Evolutionary conservation across 1,284 basidiomycete genomes (phyloP), one percentile per base, ranked within the genome.

Genomic region (Papiliotrema laurentii): DNA sequence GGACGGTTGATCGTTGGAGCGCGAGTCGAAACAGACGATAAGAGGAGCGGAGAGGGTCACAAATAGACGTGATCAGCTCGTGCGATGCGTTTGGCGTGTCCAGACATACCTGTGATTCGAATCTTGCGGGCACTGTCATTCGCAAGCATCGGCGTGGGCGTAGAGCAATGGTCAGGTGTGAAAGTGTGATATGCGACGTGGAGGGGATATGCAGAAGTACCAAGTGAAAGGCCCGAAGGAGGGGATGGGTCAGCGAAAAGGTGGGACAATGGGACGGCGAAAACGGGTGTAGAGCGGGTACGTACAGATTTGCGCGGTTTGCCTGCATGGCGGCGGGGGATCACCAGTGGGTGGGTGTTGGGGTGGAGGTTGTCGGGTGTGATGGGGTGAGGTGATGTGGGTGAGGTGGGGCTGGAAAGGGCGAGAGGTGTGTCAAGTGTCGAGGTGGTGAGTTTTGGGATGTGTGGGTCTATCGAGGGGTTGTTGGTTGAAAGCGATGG

Each of bases 51-150:
- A n/a, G n/a, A n/a, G n/a, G n/a, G n/a, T n/a, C n/a, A n/a, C n/a
- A n/a, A n/a, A n/a, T n/a, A n/a, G n/a, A n/a, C n/a, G n/a, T n/a
- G n/a, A n/a, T n/a, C n/a, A n/a, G n/a, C n/a, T n/a, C n/a, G n/a
- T n/a, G n/a, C n/a, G n/a, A n/a, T n/a, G n/a, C n/a, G n/a, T n/a
- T n/a, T n/a, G n/a, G n/a, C n/a, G n/a, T n/a, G n/a, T n/a, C n/a
- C n/a, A n/a, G n/a, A n/a, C n/a, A n/a, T n/a, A n/a, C n/a, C n/a
- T n/a, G n/a, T n/a, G n/a, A n/a, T n/a, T n/a, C n/a, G n/a, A 34
- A 66, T 59, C 50, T 58, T 59, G 34, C 56, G 54, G 51, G 57
- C 44, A 41, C 61, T 62, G 47, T 44, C 24, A 11, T 26, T 21
- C n/a, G 22, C 24, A 30, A 4, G 33, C 4, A 40, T 21, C 30